Evolutionary conservation across 768 basidiomycete genomes (phyloP), one percentile per base, ranked within the genome.

Genomic region (Agaricus blazei): DNA sequence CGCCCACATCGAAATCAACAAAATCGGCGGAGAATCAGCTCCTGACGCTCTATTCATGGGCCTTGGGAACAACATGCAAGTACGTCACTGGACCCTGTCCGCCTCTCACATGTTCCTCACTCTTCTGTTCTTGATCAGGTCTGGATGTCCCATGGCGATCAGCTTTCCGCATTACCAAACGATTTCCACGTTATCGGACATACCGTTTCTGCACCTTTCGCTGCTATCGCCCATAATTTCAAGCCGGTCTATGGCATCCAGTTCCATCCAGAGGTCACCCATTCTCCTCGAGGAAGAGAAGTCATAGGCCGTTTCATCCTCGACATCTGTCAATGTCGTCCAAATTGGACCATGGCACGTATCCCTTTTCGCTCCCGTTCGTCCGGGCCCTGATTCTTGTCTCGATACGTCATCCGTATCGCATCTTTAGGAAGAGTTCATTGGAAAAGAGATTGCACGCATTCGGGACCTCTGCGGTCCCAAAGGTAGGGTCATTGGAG

Each of bases 101-200:
- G 11, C 14, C 12, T 5, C 23, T 26, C 38, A 48, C 44, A 38
- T n/a, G 38, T 26, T 34, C 52, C 28, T 52, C 46, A 11, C 51
- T 29, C 8, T 34, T 34, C 34, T 34, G 7, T 34, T 57, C 14
- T 40, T 37, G 52, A 3, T 59, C 47, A 98, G 96, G 96, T 98
- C 48, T 98, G 97, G 97, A 98, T 98, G 97, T 98, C 96, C 15
- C 97, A 99, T 67, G 94, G 95, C 9, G 97, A 98, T 71, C 93
- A 96, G 60, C 80, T 98, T 34, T 88, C 85, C 27, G 81, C 78
- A 48, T 80, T 88, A 2, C 97, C 96, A 14, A 72, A 84, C 0
- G 75, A 87, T 63, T 99, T 97, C 72, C 85, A 90, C 64, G 81
- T 88, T 61, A 91, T 98, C 61, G 96, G 93, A 6, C 79, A 80